A percentile compares a stretch with the other conserved stretches of the same genome.
phyloP scores from a whole-genome alignment of 1,284 basidiomycete species.

The Apiotrichum porosum region DNA sequence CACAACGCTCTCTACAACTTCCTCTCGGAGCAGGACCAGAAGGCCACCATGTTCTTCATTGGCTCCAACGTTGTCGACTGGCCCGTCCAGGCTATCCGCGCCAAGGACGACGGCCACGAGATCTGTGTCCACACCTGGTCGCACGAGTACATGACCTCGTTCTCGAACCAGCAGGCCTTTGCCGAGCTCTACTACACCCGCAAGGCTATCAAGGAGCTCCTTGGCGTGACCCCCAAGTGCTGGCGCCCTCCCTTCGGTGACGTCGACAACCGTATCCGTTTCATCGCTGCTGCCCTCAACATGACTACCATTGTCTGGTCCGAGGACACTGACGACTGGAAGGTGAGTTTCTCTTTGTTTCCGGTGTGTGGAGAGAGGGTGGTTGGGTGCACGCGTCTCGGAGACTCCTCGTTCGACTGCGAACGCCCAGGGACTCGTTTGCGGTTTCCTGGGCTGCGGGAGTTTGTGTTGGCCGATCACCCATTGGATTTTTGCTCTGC shows the following conservation, averaged over 20 bases:
- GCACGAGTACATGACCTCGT: conserved; percentile 25
- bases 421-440: too few relatives aligned
- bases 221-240: conserved; percentile 52
- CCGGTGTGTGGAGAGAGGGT: too few relatives aligned
- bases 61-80: conserved; percentile 55
- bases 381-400: too few relatives aligned
- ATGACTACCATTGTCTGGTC: conserved; percentile 53
- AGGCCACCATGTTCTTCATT: conserved; percentile 53
- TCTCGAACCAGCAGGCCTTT: conserved; percentile 53
- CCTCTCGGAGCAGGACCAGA: conserved; percentile 50
- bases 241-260: conserved; percentile 53
- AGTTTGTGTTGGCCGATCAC: too few relatives aligned
- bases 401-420: too few relatives aligned
- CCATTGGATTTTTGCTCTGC: too few relatives aligned
- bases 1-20: conserved; percentile 55
- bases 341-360: too few relatives aligned
- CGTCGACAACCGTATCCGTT: conserved; percentile 54
- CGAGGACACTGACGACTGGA: conserved; percentile 52
- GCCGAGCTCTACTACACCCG: conserved; percentile 56
- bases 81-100: conserved; percentile 54
- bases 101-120: conserved; percentile 48
- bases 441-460: too few relatives aligned
- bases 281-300: conserved; percentile 52
- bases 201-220: conserved; percentile 52
- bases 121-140: conserved; percentile 50